These are phyloP conservation scores for Phytopythium sindhum DNA, from an alignment of 352 stramenopile species.

Conservation along the genomic window DNA sequence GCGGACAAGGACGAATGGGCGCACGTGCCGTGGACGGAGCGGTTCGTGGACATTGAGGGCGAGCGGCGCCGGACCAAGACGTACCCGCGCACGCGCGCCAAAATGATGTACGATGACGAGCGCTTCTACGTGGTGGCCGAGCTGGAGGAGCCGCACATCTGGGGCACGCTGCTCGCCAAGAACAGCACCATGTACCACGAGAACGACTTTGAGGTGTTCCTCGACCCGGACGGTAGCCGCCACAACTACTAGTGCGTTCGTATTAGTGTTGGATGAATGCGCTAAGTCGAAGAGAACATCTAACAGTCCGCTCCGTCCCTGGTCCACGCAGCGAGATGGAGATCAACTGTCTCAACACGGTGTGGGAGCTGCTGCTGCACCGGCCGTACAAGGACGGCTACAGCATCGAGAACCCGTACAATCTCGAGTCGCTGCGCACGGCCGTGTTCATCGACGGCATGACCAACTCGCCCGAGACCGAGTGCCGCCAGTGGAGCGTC, in stretches of 20 bases:
- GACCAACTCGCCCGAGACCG: constrained; percentile 62
- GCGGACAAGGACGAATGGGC: constrained; percentile 68
- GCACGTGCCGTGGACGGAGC: constrained; percentile 60
- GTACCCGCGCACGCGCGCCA: constrained; percentile 52
- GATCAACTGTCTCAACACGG: constrained; percentile 89
- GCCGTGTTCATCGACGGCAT: constrained; percentile 63
- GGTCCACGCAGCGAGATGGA: constrained; percentile 69
- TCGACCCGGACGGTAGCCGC: constrained; percentile 79
- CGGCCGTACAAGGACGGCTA: constrained; percentile 88
- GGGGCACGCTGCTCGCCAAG: constrained; percentile 62
- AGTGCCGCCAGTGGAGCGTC: constrained; percentile 76
- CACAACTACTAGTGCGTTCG: constrained; percentile 86
- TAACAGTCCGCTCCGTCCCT: too few relatives aligned
- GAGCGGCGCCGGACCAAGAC: constrained; percentile 32
- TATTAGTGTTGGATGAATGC: not conserved
- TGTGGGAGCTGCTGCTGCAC: constrained; percentile 89
- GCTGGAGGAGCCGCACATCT: constrained; percentile 68
- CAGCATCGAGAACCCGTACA: constrained; percentile 72
- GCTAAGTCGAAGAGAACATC: too few relatives aligned
- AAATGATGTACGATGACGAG: constrained; percentile 83
- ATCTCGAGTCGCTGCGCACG: constrained; percentile 41
- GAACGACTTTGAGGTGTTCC: constrained; percentile 93
- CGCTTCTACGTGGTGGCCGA: constrained; percentile 67
- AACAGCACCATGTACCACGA: constrained; percentile 87
- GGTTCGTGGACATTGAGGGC: constrained; percentile 82